Conservation (phyloP, 495 filamentous ascomycete species). For the Melanomma pulvis-pyrius region DNA sequence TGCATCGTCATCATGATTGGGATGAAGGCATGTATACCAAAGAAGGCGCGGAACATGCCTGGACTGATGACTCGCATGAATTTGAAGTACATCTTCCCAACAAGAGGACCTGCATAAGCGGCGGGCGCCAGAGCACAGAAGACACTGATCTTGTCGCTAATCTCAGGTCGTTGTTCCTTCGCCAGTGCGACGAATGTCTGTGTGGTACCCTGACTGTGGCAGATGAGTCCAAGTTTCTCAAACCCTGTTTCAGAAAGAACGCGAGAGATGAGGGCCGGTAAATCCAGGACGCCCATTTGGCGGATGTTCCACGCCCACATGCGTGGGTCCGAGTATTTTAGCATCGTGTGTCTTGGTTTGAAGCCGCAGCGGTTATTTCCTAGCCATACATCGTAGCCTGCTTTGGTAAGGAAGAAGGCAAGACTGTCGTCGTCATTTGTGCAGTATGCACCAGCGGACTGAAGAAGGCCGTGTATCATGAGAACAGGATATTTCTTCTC, state of each 20-base stretch:
- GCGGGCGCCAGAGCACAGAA: conserved; percentile 94
- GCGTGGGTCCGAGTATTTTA: conserved; percentile 75
- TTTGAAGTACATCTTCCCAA: conserved; percentile 86
- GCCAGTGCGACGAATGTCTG: conserved; percentile 87
- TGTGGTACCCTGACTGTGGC: conserved; percentile 91
- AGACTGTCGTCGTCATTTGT: conserved; percentile 87
- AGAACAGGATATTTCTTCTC: conserved; percentile 83
- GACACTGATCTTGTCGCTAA: conserved; percentile 81
- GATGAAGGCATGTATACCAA: conserved; percentile 94
- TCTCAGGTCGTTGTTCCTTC: conserved; percentile 87
- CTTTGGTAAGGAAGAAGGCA: conserved; percentile 90
- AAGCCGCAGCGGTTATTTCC: conserved; percentile 95
- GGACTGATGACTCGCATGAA: conserved; percentile 86
- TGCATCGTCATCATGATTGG: conserved; percentile 93
- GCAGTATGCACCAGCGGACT: conserved; percentile 86
- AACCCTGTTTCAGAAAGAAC: conserved; percentile 84
- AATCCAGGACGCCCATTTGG: conserved; percentile 88
- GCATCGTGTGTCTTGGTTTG: conserved; percentile 69
- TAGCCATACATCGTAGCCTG: conserved; percentile 95
- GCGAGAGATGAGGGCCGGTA: conserved; percentile 83
- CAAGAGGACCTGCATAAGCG: conserved; percentile 84
- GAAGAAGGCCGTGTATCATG: conserved; percentile 84
- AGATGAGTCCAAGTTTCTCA: conserved; percentile 77
- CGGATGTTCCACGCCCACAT: conserved; percentile 99
- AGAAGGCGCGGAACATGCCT: conserved; percentile 74